Conservation (phyloP, 352 stramenopile genomes). For the Phytophthora hybrid region DNA sequence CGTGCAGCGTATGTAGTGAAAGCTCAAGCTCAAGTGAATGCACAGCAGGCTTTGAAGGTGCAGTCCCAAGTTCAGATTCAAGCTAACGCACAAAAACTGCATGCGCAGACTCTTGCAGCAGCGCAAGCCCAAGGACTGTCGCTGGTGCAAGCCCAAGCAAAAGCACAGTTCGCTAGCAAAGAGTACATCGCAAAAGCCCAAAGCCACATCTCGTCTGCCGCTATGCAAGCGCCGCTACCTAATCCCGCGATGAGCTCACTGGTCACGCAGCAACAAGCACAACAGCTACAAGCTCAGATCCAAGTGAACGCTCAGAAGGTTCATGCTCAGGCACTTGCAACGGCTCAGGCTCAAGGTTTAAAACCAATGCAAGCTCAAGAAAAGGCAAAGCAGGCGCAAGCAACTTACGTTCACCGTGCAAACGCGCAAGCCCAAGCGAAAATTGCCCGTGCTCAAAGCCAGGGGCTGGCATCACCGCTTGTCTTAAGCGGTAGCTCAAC, state of each 20-base stretch:
- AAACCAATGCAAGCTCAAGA: slow-evolving; percentile 90
- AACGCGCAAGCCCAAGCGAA: slow-evolving; percentile 91
- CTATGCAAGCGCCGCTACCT: slow-evolving; percentile 60
- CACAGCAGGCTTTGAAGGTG: slow-evolving; percentile 82
- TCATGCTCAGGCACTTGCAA: slow-evolving; percentile 87
- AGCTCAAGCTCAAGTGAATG: slow-evolving; percentile 86
- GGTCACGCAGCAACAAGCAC: slow-evolving; percentile 82
- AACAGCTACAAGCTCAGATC: slow-evolving; percentile 89
- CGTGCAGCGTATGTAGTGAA: slow-evolving; percentile 87
- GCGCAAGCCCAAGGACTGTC: slow-evolving; percentile 88
- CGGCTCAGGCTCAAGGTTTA: slow-evolving; percentile 84
- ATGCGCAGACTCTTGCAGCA: slow-evolving; percentile 84
- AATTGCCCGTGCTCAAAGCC: slow-evolving; percentile 78
- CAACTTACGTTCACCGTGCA: slow-evolving; percentile 86
- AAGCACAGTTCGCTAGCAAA: slow-evolving; percentile 89
- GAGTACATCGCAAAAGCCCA: slow-evolving; percentile 92
- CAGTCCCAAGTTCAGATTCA: slow-evolving; percentile 92
- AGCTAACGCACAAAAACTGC: slow-evolving; percentile 88
- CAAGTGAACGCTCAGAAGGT: slow-evolving; percentile 92
- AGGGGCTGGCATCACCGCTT: slow-evolving; percentile 56
- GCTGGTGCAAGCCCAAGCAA: slow-evolving; percentile 86
- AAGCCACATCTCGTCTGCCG: slow-evolving; percentile 77
- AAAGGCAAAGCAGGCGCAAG: slow-evolving; percentile 91
- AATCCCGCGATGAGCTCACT: slow-evolving; percentile 61
- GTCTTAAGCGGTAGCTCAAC: slow-evolving; percentile 26